These are phyloP conservation scores for Neofusicoccum parvum DNA, from an alignment of 2,329 filamentous ascomycete species.

Conservation along the genomic window DNA sequence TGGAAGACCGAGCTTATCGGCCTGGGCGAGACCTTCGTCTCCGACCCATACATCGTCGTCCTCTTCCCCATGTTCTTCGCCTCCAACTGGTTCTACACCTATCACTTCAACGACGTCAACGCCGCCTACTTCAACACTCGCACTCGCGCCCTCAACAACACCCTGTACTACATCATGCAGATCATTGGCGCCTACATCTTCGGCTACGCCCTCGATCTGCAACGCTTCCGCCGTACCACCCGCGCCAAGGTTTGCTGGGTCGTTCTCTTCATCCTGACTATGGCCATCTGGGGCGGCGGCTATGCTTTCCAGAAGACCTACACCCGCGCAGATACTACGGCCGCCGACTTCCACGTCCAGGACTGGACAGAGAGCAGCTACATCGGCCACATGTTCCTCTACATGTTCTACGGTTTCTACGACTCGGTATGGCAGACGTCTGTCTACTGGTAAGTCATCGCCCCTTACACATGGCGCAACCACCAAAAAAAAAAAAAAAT, in stretches of 20 bases:
- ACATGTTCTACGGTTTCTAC: constrained; percentile 87
- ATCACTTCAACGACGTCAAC: constrained; percentile 77
- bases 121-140: constrained; percentile 71
- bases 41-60: constrained; percentile 71
- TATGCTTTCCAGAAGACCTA: constrained; percentile 73
- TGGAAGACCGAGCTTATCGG: constrained; percentile 80
- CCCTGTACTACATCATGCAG: constrained; percentile 79
- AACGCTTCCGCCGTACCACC: constrained; percentile 60
- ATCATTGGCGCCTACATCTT: constrained; percentile 75
- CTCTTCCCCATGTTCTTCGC: constrained; percentile 80
- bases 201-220: constrained; percentile 68
- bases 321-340: constrained; percentile 41
- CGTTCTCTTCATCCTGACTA: constrained; percentile 68
- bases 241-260: constrained; percentile 67
- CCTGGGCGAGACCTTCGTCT: constrained; percentile 70
- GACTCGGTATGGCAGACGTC: constrained; percentile 89
- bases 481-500: not conserved
- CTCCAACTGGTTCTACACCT: constrained; percentile 79
- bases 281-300: constrained; percentile 81
- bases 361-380: constrained; percentile 73
- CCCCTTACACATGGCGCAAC: too few relatives aligned
- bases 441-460: constrained; percentile 72
- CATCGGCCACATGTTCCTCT: constrained; percentile 80
- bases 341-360: constrained; percentile 33
- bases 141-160: constrained; percentile 74